Evolutionary conservation across 2,329 filamentous ascomycete genomes (phyloP).

Genomic region (Amylocarpus encephaloides): DNA sequence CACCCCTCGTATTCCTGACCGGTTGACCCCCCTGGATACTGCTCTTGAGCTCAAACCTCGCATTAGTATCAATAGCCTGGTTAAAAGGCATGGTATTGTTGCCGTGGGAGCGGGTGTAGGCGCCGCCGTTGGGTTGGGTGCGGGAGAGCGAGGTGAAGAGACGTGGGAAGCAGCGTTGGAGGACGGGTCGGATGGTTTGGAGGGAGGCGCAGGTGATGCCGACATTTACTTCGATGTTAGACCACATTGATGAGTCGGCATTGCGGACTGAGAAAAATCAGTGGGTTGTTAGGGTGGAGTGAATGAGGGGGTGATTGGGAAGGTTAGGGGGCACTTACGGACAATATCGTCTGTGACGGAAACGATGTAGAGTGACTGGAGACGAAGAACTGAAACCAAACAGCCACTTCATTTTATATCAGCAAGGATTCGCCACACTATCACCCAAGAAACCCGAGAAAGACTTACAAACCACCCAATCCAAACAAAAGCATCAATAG

Average conservation of each 20-base stretch:
- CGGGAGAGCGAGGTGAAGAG: slow-evolving; percentile 1
- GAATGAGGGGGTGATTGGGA: no score
- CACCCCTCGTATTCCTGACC: no score
- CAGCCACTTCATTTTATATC: slow-evolving; percentile 10
- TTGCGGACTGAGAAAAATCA: no score
- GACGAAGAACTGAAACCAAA: slow-evolving; percentile 15
- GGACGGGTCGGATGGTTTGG: slow-evolving; percentile 56
- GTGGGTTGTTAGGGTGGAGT: no score
- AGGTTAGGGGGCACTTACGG: slow-evolving; percentile 10
- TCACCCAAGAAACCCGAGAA: background rate
- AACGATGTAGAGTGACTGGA: slow-evolving; percentile 13
- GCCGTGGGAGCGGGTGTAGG: no score
- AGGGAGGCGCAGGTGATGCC: slow-evolving; percentile 50
- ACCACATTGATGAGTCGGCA: slow-evolving; percentile 27
- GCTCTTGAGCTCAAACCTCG: no score
- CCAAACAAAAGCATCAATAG: slow-evolving; percentile 19
- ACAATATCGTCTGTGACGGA: slow-evolving; percentile 8
- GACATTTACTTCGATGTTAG: slow-evolving; percentile 29
- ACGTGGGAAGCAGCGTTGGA: slow-evolving; percentile 11
- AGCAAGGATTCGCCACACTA: background rate
- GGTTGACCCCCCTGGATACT: no score
- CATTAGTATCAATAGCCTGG: no score
- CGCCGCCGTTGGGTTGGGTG: no score
- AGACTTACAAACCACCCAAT: slow-evolving; percentile 22
- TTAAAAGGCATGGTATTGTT: no score